Conservation (phyloP, 2,329 filamentous ascomycete species). For the Fusarium piperis region DNA sequence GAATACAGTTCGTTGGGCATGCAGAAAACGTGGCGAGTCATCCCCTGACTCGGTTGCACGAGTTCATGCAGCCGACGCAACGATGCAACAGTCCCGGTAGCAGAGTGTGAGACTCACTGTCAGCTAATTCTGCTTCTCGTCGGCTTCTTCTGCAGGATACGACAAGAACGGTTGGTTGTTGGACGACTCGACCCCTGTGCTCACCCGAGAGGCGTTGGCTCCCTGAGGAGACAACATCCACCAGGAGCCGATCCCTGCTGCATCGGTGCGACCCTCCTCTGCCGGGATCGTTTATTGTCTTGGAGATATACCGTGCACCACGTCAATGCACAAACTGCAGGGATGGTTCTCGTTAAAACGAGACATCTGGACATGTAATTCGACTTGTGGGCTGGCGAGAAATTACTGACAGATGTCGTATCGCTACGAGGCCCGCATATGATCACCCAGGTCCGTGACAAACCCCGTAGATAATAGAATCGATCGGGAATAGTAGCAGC, state of each 20-base stretch:
- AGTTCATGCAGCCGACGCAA: background rate
- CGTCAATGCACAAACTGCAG: background rate
- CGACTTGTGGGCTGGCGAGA: background rate
- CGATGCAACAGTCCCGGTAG: constrained; percentile 1
- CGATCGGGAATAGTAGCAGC: background rate
- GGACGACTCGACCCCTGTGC: background rate
- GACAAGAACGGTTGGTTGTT: background rate
- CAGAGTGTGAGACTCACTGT: background rate
- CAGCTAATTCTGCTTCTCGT: background rate
- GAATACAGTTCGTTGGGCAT: background rate
- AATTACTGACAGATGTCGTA: background rate
- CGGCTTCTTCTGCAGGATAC: background rate
- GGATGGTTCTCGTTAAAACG: background rate
- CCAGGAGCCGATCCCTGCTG: background rate
- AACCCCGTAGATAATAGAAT: background rate
- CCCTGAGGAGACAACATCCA: background rate
- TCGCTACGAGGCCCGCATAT: background rate
- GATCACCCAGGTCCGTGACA: background rate
- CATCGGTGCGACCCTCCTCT: background rate
- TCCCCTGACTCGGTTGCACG: background rate
- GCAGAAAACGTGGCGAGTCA: background rate
- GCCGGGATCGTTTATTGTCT: background rate
- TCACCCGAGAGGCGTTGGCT: background rate
- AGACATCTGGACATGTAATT: background rate
- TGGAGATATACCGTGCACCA: constrained; percentile 1